Percentiles rank a stretch among this genome's conserved stretches.
Evolutionary conservation across 106 monocot species (phyloP).

Genomic region (Agapanthus africanus): DNA sequence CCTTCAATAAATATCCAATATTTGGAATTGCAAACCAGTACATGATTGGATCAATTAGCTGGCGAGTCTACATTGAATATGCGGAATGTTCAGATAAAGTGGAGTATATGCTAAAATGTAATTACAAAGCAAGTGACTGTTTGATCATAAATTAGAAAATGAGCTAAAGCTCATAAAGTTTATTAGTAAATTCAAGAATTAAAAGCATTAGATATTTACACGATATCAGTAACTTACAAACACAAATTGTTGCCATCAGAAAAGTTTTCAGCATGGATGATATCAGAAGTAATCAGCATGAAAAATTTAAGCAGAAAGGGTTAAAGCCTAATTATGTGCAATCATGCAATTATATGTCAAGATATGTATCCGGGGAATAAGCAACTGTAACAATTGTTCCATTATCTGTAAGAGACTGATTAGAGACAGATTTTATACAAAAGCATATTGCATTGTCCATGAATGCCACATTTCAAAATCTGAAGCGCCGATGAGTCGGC

Average conservation of each 20-base stretch:
- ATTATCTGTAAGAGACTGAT: background rate
- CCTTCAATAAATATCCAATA: slow-evolving; percentile 72
- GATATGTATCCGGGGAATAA: background rate
- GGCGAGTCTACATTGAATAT: slow-evolving; percentile 59
- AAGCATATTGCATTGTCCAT: background rate
- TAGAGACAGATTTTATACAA: background rate
- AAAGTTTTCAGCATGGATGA: background rate
- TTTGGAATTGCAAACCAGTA: slow-evolving; percentile 96
- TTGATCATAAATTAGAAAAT: background rate
- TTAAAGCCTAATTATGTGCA: too few relatives aligned
- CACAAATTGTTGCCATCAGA: background rate
- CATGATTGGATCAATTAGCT: slow-evolving; percentile 81
- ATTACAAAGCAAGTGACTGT: background rate
- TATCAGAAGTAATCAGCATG: background rate
- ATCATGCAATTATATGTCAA: background rate
- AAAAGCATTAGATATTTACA: background rate
- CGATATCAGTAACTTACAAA: background rate
- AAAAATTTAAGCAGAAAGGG: too few relatives aligned
- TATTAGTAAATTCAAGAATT: background rate
- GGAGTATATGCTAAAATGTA: background rate
- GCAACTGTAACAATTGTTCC: background rate
- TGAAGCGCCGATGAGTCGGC: background rate
- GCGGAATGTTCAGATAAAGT: slow-evolving; percentile 1
- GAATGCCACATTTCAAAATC: background rate
- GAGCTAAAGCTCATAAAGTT: background rate